Conservation (phyloP, 225 moss, liverwort and hornwort genomes). For the Ulota crispa region DNA sequence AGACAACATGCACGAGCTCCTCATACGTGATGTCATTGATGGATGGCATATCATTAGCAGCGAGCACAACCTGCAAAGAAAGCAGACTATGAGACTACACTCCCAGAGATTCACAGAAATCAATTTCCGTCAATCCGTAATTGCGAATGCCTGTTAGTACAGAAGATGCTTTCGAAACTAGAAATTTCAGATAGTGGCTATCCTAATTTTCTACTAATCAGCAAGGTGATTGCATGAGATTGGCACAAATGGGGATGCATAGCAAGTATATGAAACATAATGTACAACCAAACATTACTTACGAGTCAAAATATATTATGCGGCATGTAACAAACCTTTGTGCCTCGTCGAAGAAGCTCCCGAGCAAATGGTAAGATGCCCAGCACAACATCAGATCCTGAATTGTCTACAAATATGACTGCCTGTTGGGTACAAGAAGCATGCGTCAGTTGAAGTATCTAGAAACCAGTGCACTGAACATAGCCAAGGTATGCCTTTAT, state of each 20-base stretch:
- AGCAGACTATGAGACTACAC: not conserved
- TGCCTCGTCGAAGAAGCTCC: constrained; percentile 90
- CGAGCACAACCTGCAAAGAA: constrained; percentile 64
- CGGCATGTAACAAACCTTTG: constrained; percentile 60
- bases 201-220: not conserved
- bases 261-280: not conserved
- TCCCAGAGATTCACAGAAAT: not conserved
- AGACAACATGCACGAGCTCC: constrained; percentile 72
- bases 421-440: constrained; percentile 49
- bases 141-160: not conserved
- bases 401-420: constrained; percentile 93
- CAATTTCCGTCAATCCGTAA: not conserved
- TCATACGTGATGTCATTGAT: constrained; percentile 95
- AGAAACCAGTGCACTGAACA: not conserved
- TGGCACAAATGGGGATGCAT: not conserved
- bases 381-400: constrained; percentile 86
- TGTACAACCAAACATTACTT: not conserved
- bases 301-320: not conserved
- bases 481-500: not conserved
- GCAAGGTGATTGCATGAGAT: not conserved
- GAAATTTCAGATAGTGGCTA: not conserved
- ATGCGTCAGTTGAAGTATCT: constrained; percentile 19
- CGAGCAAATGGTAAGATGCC: constrained; percentile 89
- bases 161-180: not conserved
- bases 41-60: constrained; percentile 90